Evolutionary conservation across 164 flowering plant genomes (phyloP), one percentile per base, ranked within the genome.

Genomic region (Tetracentron sinense): DNA sequence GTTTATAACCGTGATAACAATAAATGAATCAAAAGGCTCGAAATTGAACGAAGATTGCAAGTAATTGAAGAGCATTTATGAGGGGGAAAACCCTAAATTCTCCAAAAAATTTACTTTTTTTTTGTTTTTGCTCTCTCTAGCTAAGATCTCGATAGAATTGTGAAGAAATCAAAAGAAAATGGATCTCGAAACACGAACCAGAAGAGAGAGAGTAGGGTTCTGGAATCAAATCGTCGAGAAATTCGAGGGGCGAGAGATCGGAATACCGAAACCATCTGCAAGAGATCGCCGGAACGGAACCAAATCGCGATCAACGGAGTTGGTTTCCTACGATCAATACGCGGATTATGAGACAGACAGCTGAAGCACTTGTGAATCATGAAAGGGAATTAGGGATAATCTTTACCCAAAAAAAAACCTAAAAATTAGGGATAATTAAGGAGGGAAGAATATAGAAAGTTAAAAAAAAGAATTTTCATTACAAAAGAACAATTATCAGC

Each of bases 241-340:
- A 29, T 46, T 56, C 48, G 50, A 61, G 54, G 20, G 14, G 20
- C 44, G 7, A 28, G 42, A 54, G 28, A 54, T 30, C 11, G 47
- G 29, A 54, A 29, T 48, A n/a, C 64, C 60, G 70, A 54, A 61
- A 68, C 58, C 64, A 67, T 67, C 59, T 60, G 70, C 52, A 31
- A 54, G 42, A 60, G 52, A 47, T 60, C 49, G 52, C 58, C 42
- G 70, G 64, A 54, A 60, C 23, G 29, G 54, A 61, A 44, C 46
- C 53, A 28, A 53, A 54, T 42, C 42, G 56, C 42, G 56, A 54
- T 59, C 63, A 54, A 54, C 30, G 54, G 42, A 33, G 47, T 19
- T 49, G 60, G 42, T 21, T 60, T 46, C 58, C 53, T 59, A 60
- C 59, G 54, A 60, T 60, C 55, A 17, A 52, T 52, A 23, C 55